Conservation (phyloP, 306 rosid species). For the Cotoneaster glaucophyllus region DNA sequence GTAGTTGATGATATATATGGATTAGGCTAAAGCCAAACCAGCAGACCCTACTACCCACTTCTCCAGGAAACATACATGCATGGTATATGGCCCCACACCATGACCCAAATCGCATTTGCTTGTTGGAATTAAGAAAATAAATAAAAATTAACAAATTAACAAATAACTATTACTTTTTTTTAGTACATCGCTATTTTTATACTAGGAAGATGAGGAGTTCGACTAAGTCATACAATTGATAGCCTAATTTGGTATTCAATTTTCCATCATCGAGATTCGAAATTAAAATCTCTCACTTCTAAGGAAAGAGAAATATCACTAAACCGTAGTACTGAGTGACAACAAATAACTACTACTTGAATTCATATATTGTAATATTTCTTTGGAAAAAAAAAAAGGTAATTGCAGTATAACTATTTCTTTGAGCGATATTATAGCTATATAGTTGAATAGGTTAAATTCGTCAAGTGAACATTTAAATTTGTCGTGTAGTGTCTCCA, state of each 20-base stretch:
- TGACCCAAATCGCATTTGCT: not conserved
- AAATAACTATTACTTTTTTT: not conserved
- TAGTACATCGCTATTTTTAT: no score
- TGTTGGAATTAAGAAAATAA: not conserved
- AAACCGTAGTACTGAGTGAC: no score
- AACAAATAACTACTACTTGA: not conserved
- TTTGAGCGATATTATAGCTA: no score
- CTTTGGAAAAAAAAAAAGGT: not conserved
- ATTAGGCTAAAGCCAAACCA: constrained; percentile 1
- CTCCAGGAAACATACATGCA: constrained; percentile 9
- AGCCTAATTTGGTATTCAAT: no score
- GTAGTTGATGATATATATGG: not conserved
- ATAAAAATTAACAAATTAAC: not conserved
- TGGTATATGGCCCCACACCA: constrained; percentile 12
- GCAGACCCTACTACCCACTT: constrained; percentile 14
- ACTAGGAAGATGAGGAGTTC: accelerated
- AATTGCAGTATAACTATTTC: no score
- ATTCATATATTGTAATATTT: not conserved
- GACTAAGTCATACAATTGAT: no score
- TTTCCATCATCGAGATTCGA: no score
- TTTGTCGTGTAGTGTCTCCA: not conserved
- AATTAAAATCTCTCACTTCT: accelerated
- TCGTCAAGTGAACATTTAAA: no score
- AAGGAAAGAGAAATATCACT: accelerated
- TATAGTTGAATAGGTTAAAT: no score